These are phyloP conservation scores for Penicillium mononematosum DNA, from an alignment of 495 filamentous ascomycete genomes.

Conservation along the genomic window DNA sequence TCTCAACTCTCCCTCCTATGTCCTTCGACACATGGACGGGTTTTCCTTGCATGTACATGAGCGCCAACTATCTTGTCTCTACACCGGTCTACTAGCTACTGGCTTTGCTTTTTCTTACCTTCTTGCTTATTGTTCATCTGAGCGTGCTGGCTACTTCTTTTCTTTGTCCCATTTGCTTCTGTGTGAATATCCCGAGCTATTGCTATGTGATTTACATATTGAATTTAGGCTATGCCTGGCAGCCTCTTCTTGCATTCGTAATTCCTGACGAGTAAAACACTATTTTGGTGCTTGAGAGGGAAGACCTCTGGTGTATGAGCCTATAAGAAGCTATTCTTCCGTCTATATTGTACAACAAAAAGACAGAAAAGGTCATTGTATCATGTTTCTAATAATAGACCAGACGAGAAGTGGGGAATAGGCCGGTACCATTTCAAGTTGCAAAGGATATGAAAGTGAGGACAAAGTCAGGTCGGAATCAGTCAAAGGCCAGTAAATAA, in stretches of 20 bases:
- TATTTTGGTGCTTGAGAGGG: no score
- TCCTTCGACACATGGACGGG: conserved; percentile 3
- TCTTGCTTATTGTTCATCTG: conserved; percentile 8
- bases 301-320: no score
- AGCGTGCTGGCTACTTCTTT: conserved; percentile 11
- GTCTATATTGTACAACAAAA: no score
- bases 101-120: conserved; percentile 4
- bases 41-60: conserved; percentile 35
- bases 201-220: conserved; percentile 7
- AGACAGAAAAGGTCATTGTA: no score
- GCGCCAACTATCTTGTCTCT: conserved; percentile 34
- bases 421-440: no score
- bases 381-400: no score
- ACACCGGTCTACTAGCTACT: conserved; percentile 11
- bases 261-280: background rate
- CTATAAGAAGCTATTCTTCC: no score
- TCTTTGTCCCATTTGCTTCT: background rate
- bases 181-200: conserved; percentile 5
- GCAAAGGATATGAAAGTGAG: no score
- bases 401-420: no score
- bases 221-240: background rate
- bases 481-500: no score
- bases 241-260: background rate
- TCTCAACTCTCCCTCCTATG: background rate
- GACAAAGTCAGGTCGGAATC: no score